A percentile compares a stretch with the other conserved stretches of the same genome.
Evolutionary conservation across 1,139 yeast genomes (phyloP).

Genomic region (Pichia sp.): DNA sequence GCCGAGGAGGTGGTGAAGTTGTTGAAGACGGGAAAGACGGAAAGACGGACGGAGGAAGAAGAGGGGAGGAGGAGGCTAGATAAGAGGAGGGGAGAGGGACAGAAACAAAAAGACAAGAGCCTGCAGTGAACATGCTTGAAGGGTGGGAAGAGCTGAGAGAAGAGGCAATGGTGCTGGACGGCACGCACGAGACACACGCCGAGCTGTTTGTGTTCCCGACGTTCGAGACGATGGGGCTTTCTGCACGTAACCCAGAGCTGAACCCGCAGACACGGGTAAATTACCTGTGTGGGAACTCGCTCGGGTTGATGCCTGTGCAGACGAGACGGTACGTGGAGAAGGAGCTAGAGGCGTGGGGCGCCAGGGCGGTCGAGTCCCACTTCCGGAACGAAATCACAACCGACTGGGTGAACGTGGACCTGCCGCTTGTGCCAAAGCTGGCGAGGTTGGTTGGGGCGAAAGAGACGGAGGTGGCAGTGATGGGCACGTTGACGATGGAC

Average conservation of each 20-base stretch:
- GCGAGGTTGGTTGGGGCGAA: conserved; percentile 75
- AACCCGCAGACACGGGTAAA: conserved; percentile 31
- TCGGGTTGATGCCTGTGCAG: conserved; percentile 78
- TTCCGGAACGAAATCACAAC: conserved; percentile 49
- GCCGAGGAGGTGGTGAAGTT: background rate
- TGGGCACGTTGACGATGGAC: conserved; percentile 82
- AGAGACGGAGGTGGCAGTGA: conserved; percentile 70
- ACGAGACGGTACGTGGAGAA: conserved; percentile 54
- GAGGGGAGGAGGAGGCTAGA: background rate
- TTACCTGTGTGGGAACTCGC: conserved; percentile 85
- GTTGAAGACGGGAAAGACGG: background rate
- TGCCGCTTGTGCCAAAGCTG: conserved; percentile 64
- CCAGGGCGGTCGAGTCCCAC: conserved; percentile 79
- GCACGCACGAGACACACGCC: conserved; percentile 16
- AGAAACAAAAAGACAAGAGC: background rate
- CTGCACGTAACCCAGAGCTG: conserved; percentile 3
- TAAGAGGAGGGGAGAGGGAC: background rate
- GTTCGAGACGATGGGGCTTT: conserved; percentile 27
- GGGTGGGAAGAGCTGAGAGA: background rate
- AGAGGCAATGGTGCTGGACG: conserved; percentile 22
- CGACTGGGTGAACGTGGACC: conserved; percentile 79
- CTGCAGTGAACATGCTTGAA: background rate
- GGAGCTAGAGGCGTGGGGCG: conserved; percentile 80
- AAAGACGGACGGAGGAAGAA: background rate
- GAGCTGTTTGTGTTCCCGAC: conserved; percentile 31